Conservation (phyloP, 2,329 filamentous ascomycete species). For the Bipolaris gigantea region DNA sequence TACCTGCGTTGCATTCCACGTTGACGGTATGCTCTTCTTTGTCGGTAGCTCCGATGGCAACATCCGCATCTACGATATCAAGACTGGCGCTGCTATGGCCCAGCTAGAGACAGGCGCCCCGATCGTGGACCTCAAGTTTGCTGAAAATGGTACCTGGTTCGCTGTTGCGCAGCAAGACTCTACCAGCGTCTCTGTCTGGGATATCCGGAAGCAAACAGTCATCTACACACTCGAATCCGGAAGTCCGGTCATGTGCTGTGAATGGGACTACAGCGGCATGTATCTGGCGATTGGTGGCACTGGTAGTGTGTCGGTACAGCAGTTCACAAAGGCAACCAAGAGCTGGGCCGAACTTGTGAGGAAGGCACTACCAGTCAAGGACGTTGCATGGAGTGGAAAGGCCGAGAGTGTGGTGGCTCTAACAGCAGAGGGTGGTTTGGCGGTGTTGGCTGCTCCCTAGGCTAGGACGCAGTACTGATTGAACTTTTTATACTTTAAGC, state of each 20-base stretch:
- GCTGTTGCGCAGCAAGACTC: constrained; percentile 79
- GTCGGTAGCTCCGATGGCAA: constrained; percentile 78
- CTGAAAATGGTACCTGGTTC: constrained; percentile 96
- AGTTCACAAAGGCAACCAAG: constrained; percentile 86
- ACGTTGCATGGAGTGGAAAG: constrained; percentile 74
- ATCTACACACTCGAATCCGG: constrained; percentile 87
- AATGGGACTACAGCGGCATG: constrained; percentile 95
- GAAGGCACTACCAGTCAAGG: constrained; percentile 71
- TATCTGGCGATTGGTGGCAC: constrained; percentile 82
- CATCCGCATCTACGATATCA: constrained; percentile 87
- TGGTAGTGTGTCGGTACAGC: constrained; percentile 80
- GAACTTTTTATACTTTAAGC: neutral
- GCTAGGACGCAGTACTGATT: neutral
- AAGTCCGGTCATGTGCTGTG: constrained; percentile 71
- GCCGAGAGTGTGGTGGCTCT: constrained; percentile 76
- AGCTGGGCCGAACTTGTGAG: constrained; percentile 84
- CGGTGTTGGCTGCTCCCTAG: constrained; percentile 59
- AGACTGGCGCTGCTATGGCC: constrained; percentile 74
- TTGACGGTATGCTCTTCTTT: constrained; percentile 92
- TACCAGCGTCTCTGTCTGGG: constrained; percentile 81
- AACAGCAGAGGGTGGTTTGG: constrained; percentile 74
- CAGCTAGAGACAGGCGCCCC: constrained; percentile 68
- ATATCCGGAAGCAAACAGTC: constrained; percentile 81
- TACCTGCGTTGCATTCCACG: constrained; percentile 83
- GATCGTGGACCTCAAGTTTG: constrained; percentile 78